Percentiles rank a stretch among this genome's conserved stretches.
phyloP scores from a whole-genome alignment of 2,329 filamentous ascomycete species.

The Blastomyces gilchristii region DNA sequence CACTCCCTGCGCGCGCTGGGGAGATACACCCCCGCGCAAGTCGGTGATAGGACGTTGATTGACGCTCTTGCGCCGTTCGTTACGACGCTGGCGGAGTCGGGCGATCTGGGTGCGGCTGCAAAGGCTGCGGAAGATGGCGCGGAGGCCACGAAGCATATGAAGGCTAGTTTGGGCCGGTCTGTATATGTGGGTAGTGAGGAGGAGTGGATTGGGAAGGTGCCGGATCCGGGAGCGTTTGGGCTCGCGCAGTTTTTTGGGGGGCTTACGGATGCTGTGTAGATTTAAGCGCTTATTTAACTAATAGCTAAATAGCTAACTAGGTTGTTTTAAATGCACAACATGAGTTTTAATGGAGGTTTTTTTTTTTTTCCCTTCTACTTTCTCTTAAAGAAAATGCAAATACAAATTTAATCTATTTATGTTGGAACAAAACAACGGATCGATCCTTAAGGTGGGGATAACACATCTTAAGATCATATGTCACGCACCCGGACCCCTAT shows the following conservation, averaged over 20 bases:
- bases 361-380: no score
- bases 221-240: conserved; percentile 67
- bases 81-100: conserved; percentile 54
- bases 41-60: conserved; percentile 80
- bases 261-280: conserved; percentile 46
- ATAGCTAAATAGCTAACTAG: no score
- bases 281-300: neutral
- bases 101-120: conserved; percentile 61
- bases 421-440: no score
- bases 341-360: no score
- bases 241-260: conserved; percentile 76
- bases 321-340: no score
- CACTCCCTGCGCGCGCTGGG: conserved; percentile 60
- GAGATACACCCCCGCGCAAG: conserved; percentile 79
- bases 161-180: conserved; percentile 70
- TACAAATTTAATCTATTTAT: no score
- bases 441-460: no score
- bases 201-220: conserved; percentile 59
- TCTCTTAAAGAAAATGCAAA: no score
- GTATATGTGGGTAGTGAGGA: conserved; percentile 66
- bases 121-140: conserved; percentile 64
- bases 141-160: conserved; percentile 82
- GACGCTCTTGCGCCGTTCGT: conserved; percentile 88
- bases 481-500: no score
- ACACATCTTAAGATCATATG: no score